Evolutionary conservation across 352 stramenopile genomes (phyloP).

Genomic region (Pythium myriotylum): DNA sequence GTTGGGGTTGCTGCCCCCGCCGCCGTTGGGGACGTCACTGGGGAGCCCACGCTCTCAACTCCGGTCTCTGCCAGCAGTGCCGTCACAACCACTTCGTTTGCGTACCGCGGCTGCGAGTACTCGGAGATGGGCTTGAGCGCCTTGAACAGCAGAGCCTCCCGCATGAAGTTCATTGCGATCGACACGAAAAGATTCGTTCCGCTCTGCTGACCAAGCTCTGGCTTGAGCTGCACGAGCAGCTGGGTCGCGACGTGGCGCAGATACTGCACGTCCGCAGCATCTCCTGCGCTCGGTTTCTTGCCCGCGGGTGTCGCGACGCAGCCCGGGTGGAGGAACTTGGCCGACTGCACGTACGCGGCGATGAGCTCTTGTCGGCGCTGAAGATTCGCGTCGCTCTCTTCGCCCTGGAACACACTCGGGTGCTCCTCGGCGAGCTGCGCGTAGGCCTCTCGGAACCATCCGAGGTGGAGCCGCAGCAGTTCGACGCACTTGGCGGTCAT

Average conservation of each 20-base stretch:
- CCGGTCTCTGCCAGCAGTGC: slow-evolving; percentile 28
- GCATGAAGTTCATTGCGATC: slow-evolving; percentile 64
- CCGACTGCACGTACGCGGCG: slow-evolving; percentile 52
- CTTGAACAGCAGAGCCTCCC: slow-evolving; percentile 65
- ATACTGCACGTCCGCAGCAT: slow-evolving; percentile 58
- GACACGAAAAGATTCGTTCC: slow-evolving; percentile 68
- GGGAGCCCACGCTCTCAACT: slow-evolving; percentile 12
- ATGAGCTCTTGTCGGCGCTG: slow-evolving; percentile 60
- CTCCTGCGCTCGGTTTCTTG: slow-evolving; percentile 30
- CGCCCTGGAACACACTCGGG: slow-evolving; percentile 54
- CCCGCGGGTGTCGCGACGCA: slow-evolving; percentile 31
- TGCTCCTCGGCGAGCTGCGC: slow-evolving; percentile 64
- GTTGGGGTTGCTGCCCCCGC: neutral
- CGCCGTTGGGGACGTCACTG: slow-evolving; percentile 6
- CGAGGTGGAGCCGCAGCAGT: slow-evolving; percentile 69
- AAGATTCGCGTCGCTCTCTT: slow-evolving; percentile 56
- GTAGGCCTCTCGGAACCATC: slow-evolving; percentile 81
- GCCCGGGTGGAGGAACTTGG: slow-evolving; percentile 69
- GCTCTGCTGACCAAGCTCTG: slow-evolving; percentile 55
- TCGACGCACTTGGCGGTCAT: slow-evolving; percentile 65
- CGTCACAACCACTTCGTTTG: slow-evolving; percentile 64
- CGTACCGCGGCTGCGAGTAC: slow-evolving; percentile 68
- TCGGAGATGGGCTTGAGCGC: slow-evolving; percentile 68
- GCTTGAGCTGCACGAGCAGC: slow-evolving; percentile 63
- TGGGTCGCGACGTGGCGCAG: slow-evolving; percentile 70